phyloP scores from a whole-genome alignment of 192 early-diverging fungal genomes.

The Coemansia sp. region DNA sequence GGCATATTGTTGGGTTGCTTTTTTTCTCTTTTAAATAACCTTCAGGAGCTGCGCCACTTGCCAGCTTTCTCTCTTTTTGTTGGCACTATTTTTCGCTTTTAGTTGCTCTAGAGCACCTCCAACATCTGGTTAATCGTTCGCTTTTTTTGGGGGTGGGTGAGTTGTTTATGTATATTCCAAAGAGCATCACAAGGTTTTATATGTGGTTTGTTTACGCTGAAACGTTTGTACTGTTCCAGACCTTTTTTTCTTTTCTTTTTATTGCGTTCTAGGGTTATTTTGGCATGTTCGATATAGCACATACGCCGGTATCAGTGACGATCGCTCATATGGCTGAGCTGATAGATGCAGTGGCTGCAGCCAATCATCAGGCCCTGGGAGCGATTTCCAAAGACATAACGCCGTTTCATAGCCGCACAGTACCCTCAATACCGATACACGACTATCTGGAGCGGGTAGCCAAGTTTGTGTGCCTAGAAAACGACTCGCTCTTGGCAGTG shows the following conservation, averaged over 20 bases:
- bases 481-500: constrained; percentile 64
- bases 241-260: too few species aligned
- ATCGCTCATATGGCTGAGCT: constrained; percentile 36
- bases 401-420: constrained; percentile 67
- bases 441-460: constrained; percentile 67
- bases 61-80: background rate
- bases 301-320: constrained; percentile 34
- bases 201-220: too few species aligned
- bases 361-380: constrained; percentile 30
- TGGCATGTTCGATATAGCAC: constrained; percentile 41
- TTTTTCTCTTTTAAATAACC: too few species aligned
- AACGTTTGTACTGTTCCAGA: too few species aligned
- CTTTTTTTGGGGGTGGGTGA: too few species aligned
- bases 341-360: constrained; percentile 23
- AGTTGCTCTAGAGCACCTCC: too few species aligned
- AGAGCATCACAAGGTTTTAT: too few species aligned
- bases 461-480: constrained; percentile 66
- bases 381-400: constrained; percentile 44
- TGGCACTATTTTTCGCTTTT: too few species aligned
- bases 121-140: too few species aligned
- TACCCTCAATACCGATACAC: constrained; percentile 63
- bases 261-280: too few species aligned
- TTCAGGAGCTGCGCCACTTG: background rate
- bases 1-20: too few species aligned
- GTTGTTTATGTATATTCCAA: too few species aligned